phyloP scores from a whole-genome alignment of 805 yeast species.

The Candida mattraensis region DNA sequence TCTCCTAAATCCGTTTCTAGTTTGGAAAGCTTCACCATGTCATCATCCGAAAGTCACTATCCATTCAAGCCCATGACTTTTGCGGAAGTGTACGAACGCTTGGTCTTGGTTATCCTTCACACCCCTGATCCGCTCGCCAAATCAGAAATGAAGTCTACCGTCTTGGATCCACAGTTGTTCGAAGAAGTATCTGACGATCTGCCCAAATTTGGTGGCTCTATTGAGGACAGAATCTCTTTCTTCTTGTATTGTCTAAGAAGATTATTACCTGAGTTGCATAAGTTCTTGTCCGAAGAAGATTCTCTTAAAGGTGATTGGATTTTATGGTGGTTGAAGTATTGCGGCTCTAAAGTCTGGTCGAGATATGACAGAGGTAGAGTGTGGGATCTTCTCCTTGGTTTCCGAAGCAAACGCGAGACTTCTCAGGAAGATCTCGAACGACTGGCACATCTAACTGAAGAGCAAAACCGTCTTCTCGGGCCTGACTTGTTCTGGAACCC shows the following conservation, averaged over 20 bases:
- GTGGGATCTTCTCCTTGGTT: slow-evolving; percentile 87
- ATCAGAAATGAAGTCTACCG: slow-evolving; percentile 18
- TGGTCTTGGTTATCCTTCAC: slow-evolving; percentile 73
- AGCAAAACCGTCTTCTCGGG: slow-evolving; percentile 39
- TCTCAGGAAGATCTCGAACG: slow-evolving; percentile 27
- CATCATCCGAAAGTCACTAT: slow-evolving; percentile 14
- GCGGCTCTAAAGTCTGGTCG: slow-evolving; percentile 84
- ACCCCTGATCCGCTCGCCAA: slow-evolving; percentile 51
- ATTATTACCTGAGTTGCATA: slow-evolving; percentile 72
- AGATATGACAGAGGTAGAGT: slow-evolving; percentile 79
- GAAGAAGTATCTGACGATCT: slow-evolving; percentile 19
- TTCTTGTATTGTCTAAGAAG: slow-evolving; percentile 64
- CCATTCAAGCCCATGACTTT: slow-evolving; percentile 48
- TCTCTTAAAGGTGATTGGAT: slow-evolving; percentile 83
- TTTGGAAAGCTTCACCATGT: slow-evolving; percentile 20
- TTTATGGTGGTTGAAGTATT: slow-evolving; percentile 92
- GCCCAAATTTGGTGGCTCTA: slow-evolving; percentile 51
- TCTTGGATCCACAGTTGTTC: slow-evolving; percentile 4
- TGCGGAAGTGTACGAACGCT: slow-evolving; percentile 70
- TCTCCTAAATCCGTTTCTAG: slow-evolving; percentile 30
- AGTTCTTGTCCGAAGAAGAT: slow-evolving; percentile 78
- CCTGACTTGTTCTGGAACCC: slow-evolving; percentile 67
- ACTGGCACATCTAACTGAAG: slow-evolving; percentile 21
- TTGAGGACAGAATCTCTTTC: slow-evolving; percentile 65
- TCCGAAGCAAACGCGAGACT: slow-evolving; percentile 47